Conservation (phyloP, 306 rosid genomes). For the Cucumis hystrix region DNA sequence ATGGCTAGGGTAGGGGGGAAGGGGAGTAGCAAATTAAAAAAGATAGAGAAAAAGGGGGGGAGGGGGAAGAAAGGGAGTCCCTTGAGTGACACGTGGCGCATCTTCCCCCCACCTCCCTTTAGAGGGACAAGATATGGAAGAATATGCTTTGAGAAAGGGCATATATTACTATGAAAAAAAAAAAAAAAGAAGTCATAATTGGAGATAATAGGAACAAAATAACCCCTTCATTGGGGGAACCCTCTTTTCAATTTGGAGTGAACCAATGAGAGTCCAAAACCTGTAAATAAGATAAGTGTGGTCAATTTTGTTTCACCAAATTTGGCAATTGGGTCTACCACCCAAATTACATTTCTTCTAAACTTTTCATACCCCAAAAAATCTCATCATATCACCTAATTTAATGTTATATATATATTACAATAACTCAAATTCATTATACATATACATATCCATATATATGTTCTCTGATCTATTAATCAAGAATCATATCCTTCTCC, state of each 20-base stretch:
- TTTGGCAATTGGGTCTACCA: constrained; percentile 21
- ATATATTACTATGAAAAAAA: background rate
- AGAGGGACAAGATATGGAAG: background rate
- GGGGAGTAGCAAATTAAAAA: no score
- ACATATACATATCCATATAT: no score
- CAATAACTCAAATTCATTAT: no score
- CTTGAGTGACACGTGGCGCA: background rate
- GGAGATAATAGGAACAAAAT: background rate
- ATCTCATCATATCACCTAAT: background rate
- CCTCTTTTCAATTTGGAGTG: background rate
- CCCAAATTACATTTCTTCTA: background rate
- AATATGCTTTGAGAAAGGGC: constrained; percentile 1
- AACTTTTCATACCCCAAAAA: background rate
- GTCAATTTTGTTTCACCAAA: constrained; percentile 24
- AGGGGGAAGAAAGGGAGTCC: background rate
- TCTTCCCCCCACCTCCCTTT: background rate
- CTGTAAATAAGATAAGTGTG: background rate
- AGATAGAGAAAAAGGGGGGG: background rate
- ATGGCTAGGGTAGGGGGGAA: no score
- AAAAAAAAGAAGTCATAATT: background rate
- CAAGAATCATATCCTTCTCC: background rate
- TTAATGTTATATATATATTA: no score
- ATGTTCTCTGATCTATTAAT: background rate
- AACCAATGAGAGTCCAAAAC: constrained; percentile 31
- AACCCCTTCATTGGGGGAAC: background rate